These are phyloP conservation scores for Diaporthe sp. DNA, from an alignment of 2,329 filamentous ascomycete species.

Conservation along the genomic window DNA sequence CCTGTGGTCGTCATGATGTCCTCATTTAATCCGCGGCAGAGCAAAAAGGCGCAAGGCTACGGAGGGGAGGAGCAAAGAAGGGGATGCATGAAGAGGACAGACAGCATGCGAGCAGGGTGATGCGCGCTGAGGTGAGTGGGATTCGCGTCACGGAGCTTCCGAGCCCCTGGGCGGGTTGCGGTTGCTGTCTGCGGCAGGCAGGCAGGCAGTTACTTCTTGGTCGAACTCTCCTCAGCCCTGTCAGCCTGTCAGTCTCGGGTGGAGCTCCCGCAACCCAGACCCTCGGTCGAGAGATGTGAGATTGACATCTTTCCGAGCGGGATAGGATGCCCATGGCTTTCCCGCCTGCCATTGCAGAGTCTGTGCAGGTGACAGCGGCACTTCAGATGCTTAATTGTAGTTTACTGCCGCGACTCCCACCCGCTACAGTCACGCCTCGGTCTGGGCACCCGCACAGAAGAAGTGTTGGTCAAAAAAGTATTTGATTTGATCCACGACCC, in stretches of 20 bases:
- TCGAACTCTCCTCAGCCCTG: constrained; percentile 14
- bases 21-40: constrained; percentile 38
- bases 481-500: constrained; percentile 7
- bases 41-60: background rate
- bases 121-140: constrained; percentile 14
- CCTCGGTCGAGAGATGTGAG: background rate
- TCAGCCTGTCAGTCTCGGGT: constrained; percentile 12
- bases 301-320: background rate
- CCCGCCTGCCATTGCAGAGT: constrained; percentile 27
- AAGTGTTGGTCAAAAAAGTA: background rate
- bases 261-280: constrained; percentile 22
- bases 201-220: background rate
- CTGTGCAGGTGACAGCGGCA: constrained; percentile 22
- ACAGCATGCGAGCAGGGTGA: background rate
- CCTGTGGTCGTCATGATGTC: constrained; percentile 49
- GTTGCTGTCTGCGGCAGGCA: constrained; percentile 6
- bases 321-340: background rate
- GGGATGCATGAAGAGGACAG: constrained; percentile 10
- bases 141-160: constrained; percentile 15
- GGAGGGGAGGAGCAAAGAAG: background rate
- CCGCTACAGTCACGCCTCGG: constrained; percentile 3
- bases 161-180: background rate
- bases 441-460: background rate
- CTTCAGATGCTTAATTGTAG: background rate
- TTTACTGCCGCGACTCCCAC: constrained; percentile 5